Percentiles rank a stretch among this genome's conserved stretches.
These are phyloP conservation scores for Flaveria bidentis DNA, from an alignment of 129 eudicot species.

Conservation along the genomic window DNA sequence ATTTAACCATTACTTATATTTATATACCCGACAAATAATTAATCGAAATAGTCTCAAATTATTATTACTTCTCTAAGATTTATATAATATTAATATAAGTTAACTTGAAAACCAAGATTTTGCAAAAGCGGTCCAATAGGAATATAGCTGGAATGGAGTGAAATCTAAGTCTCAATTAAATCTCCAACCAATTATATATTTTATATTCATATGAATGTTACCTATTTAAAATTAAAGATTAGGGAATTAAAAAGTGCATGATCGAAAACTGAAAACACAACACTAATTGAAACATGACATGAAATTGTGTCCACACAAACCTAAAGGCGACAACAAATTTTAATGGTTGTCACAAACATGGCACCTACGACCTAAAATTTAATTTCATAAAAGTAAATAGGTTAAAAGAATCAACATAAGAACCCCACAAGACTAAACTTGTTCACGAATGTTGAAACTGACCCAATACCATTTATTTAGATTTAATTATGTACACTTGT, in stretches of 20 bases:
- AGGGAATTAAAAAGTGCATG: not conserved
- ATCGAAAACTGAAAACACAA: too few relatives aligned
- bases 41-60: not conserved
- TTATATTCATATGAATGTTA: not conserved
- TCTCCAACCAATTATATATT: not conserved
- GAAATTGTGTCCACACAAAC: too few relatives aligned
- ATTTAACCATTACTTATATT: not conserved
- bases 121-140: not conserved
- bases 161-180: slow-evolving; percentile 1
- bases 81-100: not conserved
- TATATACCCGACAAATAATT: not conserved
- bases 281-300: too few relatives aligned
- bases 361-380: too few relatives aligned
- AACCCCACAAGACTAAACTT: too few relatives aligned
- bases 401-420: too few relatives aligned
- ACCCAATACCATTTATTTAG: too few relatives aligned
- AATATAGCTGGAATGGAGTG: slow-evolving; percentile 4
- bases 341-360: not conserved
- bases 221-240: not conserved
- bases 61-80: not conserved
- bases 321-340: too few relatives aligned
- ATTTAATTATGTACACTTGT: too few relatives aligned
- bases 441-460: too few relatives aligned
- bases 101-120: slow-evolving; percentile 26
- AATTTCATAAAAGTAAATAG: too few relatives aligned